These are phyloP conservation scores for Metschnikowia arizonensis DNA, from an alignment of 805 yeast genomes.

Conservation along the genomic window DNA sequence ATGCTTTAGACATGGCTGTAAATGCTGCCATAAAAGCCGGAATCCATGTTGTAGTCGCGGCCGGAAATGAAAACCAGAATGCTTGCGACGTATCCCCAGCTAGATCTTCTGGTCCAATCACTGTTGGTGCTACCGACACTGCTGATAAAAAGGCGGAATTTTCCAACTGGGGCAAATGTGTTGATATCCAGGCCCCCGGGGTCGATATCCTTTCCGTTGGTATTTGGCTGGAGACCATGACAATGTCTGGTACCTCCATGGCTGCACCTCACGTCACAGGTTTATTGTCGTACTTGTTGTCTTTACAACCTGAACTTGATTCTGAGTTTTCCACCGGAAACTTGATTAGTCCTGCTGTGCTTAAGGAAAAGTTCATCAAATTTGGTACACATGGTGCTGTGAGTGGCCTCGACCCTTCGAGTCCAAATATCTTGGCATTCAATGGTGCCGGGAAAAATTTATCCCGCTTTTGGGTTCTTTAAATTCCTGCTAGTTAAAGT, in stretches of 20 bases:
- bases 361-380: slow-evolving; percentile 41
- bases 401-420: slow-evolving; percentile 43
- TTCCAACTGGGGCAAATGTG: slow-evolving; percentile 94
- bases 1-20: slow-evolving; percentile 81
- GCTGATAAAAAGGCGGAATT: slow-evolving; percentile 90
- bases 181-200: slow-evolving; percentile 96
- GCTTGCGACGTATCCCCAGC: slow-evolving; percentile 95
- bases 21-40: slow-evolving; percentile 88
- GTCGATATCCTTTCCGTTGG: slow-evolving; percentile 66
- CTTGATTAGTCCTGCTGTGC: slow-evolving; percentile 43
- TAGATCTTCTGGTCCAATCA: slow-evolving; percentile 73
- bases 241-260: slow-evolving; percentile 75
- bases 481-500: background rate
- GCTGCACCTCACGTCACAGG: slow-evolving; percentile 76
- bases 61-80: slow-evolving; percentile 91
- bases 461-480: slow-evolving; percentile 16
- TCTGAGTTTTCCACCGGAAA: slow-evolving; percentile 28
- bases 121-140: slow-evolving; percentile 93
- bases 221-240: slow-evolving; percentile 14
- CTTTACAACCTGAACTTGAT: slow-evolving; percentile 18
- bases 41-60: slow-evolving; percentile 90
- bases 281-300: slow-evolving; percentile 48
- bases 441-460: slow-evolving; percentile 24
- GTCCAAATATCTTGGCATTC: slow-evolving; percentile 57
- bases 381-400: slow-evolving; percentile 48